Conservation (phyloP, 768 basidiomycete genomes). For the Pholiota conissans region DNA sequence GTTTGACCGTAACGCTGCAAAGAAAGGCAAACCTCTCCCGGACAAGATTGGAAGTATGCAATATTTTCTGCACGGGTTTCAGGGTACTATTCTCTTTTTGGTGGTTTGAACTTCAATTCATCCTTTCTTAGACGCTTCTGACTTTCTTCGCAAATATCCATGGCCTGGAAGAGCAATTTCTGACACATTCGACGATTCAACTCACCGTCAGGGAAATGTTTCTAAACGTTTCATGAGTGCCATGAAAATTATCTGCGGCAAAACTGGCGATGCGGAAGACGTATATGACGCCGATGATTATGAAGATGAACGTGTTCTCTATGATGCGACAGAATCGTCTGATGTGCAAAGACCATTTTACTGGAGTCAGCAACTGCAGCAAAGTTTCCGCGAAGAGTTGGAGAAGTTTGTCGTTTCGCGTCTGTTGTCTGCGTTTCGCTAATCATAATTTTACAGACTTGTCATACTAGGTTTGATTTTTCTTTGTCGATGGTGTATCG, state of each 20-base stretch:
- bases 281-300: conserved; percentile 70
- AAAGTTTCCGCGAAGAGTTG: conserved; percentile 83
- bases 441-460: conserved; percentile 46
- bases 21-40: conserved; percentile 81
- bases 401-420: conserved; percentile 63
- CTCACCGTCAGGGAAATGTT: conserved; percentile 68
- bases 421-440: background rate
- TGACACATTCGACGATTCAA: conserved; percentile 85
- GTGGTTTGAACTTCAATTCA: background rate
- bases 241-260: conserved; percentile 81
- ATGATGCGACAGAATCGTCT: conserved; percentile 60
- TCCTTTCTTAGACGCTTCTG: conserved; percentile 68
- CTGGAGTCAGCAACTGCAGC: conserved; percentile 79
- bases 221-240: conserved; percentile 69
- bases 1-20: conserved; percentile 78
- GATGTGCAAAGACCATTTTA: conserved; percentile 67
- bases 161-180: conserved; percentile 85
- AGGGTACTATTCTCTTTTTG: conserved; percentile 42
- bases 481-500: conserved; percentile 2
- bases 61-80: conserved; percentile 81
- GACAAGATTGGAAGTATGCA: conserved; percentile 94
- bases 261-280: conserved; percentile 74
- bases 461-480: conserved; percentile 68
- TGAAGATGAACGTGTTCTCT: conserved; percentile 71
- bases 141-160: conserved; percentile 82